A percentile compares a stretch with the other conserved stretches of the same genome.
Conservation (phyloP, 1,139 yeast species). For the Yarrowia galli region DNA sequence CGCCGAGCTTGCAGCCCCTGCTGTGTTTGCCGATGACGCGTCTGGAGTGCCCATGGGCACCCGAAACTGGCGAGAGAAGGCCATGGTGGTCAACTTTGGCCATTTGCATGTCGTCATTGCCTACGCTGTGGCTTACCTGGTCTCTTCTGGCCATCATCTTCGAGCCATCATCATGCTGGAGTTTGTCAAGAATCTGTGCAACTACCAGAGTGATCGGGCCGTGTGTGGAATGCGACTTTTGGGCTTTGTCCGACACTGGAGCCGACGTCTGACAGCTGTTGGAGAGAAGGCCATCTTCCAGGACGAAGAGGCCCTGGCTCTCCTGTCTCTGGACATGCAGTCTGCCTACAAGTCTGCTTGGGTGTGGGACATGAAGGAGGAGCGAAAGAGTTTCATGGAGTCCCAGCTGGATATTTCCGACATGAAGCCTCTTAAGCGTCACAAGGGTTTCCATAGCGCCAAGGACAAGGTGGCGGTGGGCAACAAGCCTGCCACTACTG, state of each 20-base stretch:
- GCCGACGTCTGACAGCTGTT: conserved; percentile 10
- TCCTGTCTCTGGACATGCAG: conserved; percentile 46
- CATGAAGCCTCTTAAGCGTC: conserved; percentile 25
- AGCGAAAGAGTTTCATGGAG: conserved; percentile 18
- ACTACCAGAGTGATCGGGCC: conserved; percentile 22
- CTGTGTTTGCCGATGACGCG: conserved; percentile 7
- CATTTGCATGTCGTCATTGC: conserved; percentile 23
- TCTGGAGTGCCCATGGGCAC: conserved; percentile 28
- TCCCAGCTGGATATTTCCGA: conserved; percentile 13
- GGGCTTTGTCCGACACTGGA: conserved; percentile 27
- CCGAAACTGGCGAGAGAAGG: conserved; percentile 30
- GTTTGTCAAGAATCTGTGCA: conserved; percentile 34
- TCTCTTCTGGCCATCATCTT: conserved; percentile 9
- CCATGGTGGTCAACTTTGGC: conserved; percentile 31
- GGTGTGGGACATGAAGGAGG: conserved; percentile 43
- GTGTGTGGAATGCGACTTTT: conserved; percentile 2
- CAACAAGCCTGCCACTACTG: background rate
- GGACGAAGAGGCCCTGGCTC: conserved; percentile 46
- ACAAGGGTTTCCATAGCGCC: conserved; percentile 13
- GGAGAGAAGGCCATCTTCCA: conserved; percentile 40
- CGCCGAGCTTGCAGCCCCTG: conserved; percentile 30
- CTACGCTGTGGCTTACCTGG: conserved; percentile 26
- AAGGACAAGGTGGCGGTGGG: conserved; percentile 4
- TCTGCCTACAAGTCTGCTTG: conserved; percentile 44
- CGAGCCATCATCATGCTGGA: conserved; percentile 34